Conservation (phyloP, 331 rosid species). For the Spiraea crenata region DNA sequence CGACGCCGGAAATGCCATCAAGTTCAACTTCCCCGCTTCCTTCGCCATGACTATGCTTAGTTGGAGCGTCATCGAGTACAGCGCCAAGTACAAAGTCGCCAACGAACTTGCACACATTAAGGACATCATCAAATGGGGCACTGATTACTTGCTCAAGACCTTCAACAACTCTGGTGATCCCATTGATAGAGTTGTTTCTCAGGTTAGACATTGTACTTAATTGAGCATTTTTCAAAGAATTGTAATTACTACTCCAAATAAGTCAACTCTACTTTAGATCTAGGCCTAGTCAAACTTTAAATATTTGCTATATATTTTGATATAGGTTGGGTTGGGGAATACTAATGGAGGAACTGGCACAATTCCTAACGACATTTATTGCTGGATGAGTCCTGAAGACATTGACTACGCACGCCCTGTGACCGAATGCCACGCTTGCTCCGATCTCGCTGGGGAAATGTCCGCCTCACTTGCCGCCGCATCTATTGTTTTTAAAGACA, state of each 20-base stretch:
- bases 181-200: slow-evolving; percentile 52
- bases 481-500: slow-evolving; percentile 96
- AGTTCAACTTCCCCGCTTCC: slow-evolving; percentile 81
- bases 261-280: too few species aligned
- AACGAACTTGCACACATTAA: slow-evolving; percentile 86
- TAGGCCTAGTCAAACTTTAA: too few species aligned
- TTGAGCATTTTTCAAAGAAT: too few species aligned
- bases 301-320: too few species aligned
- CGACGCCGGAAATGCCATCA: slow-evolving; percentile 97
- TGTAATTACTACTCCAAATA: too few species aligned
- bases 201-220: slow-evolving; percentile 34
- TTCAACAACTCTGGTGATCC: slow-evolving; percentile 82
- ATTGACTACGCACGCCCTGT: slow-evolving; percentile 83
- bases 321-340: slow-evolving; percentile 80
- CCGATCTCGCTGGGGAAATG: slow-evolving; percentile 95
- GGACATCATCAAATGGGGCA: slow-evolving; percentile 90
- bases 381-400: slow-evolving; percentile 99
- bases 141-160: slow-evolving; percentile 88
- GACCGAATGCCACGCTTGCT: slow-evolving; percentile 49
- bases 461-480: slow-evolving; percentile 94
- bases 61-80: slow-evolving; percentile 98
- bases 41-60: slow-evolving; percentile 89
- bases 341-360: slow-evolving; percentile 65
- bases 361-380: slow-evolving; percentile 80
- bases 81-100: slow-evolving; percentile 84